Conservation (phyloP, 1,139 yeast genomes). For the Arxiozyma telluris region DNA sequence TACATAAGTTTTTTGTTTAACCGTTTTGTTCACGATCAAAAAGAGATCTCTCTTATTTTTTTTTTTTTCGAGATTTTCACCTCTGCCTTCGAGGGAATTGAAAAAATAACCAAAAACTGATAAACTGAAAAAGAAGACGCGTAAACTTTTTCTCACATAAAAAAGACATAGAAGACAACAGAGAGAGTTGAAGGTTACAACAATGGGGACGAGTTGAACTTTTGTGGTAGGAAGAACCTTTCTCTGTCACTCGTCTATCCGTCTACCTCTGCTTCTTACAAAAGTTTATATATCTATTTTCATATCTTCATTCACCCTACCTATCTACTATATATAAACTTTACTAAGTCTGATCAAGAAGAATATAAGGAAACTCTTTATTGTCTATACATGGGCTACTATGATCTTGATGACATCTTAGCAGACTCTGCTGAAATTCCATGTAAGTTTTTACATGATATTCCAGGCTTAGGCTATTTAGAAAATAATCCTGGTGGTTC, state of each 20-base stretch:
- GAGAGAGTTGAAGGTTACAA: no score
- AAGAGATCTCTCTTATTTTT: no score
- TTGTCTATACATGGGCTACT: slow-evolving; percentile 41
- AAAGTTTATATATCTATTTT: no score
- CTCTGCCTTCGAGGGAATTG: no score
- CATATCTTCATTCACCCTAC: background rate
- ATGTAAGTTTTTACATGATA: slow-evolving; percentile 63
- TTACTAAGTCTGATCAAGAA: no score
- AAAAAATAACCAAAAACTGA: no score
- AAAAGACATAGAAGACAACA: no score
- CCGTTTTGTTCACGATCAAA: no score
- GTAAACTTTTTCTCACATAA: background rate
- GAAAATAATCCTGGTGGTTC: slow-evolving; percentile 69
- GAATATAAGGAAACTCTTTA: background rate
- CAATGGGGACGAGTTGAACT: no score
- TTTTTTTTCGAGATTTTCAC: no score
- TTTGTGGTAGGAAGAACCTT: background rate
- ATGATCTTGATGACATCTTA: slow-evolving; percentile 80
- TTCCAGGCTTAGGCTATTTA: slow-evolving; percentile 82
- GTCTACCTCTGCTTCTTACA: background rate
- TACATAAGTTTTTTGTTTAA: no score
- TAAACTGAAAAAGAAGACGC: background rate
- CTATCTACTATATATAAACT: no score
- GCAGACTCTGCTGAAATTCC: slow-evolving; percentile 72
- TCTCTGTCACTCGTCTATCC: background rate